These are phyloP conservation scores for Sporormia fimetaria DNA, from an alignment of 495 filamentous ascomycete genomes.

Conservation along the genomic window DNA sequence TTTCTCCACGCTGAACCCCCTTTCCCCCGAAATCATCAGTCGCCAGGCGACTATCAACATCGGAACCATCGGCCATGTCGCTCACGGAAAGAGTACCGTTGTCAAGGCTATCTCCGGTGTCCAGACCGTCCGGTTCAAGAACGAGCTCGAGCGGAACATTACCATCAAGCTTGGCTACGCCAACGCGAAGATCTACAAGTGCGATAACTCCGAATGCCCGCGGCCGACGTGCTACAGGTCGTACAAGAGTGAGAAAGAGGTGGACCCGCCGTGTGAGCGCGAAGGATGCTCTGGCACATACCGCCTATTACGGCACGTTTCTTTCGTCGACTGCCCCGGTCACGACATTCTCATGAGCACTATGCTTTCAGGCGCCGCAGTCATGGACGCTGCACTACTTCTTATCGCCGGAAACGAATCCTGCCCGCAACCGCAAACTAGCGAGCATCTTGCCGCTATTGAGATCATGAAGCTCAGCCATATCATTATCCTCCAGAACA, in stretches of 20 bases:
- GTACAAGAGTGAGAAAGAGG: slow-evolving; percentile 96
- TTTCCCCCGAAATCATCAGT: slow-evolving; percentile 91
- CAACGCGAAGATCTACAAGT: slow-evolving; percentile 99
- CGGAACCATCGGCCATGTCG: slow-evolving; percentile 96
- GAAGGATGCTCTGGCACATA: slow-evolving; percentile 82
- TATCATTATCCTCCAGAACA: slow-evolving; percentile 98
- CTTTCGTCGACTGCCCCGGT: slow-evolving; percentile 94
- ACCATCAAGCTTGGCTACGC: slow-evolving; percentile 99
- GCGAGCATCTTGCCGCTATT: slow-evolving; percentile 94
- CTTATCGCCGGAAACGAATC: slow-evolving; percentile 98
- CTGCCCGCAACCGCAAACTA: slow-evolving; percentile 97
- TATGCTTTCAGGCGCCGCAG: slow-evolving; percentile 97
- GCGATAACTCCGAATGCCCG: slow-evolving; percentile 80
- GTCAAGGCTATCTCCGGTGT: slow-evolving; percentile 98
- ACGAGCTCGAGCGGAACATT: slow-evolving; percentile 96
- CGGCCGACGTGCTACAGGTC: slow-evolving; percentile 91
- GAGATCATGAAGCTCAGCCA: slow-evolving; percentile 98
- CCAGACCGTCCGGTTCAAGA: slow-evolving; percentile 98
- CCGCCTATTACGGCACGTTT: slow-evolving; percentile 50
- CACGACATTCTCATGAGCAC: slow-evolving; percentile 99
- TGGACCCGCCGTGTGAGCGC: slow-evolving; percentile 88
- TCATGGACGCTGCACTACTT: slow-evolving; percentile 96
- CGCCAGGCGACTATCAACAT: slow-evolving; percentile 99
- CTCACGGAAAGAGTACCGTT: slow-evolving; percentile 95
- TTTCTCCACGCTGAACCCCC: slow-evolving; percentile 60